Evolutionary conservation across 2,329 filamentous ascomycete genomes (phyloP).

Genomic region (Cordyceps militaris): DNA sequence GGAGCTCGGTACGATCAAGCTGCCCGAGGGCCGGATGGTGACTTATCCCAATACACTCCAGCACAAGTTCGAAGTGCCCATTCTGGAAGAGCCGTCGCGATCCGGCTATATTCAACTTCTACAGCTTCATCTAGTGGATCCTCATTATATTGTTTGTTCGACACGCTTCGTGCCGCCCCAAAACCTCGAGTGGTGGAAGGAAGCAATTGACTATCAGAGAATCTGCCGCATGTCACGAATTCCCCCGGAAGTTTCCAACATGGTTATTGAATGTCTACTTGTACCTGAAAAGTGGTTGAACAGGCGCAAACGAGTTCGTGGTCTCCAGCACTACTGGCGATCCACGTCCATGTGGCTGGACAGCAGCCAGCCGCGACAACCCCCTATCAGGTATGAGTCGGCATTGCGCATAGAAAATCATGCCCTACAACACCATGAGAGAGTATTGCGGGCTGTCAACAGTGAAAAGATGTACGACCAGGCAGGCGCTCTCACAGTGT

Average conservation of each 20-base stretch:
- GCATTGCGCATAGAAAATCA: neutral
- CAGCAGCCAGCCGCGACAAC: neutral
- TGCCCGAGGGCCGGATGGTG: neutral
- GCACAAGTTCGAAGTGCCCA: neutral
- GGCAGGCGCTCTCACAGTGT: neutral
- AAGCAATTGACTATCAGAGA: neutral
- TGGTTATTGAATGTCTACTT: neutral
- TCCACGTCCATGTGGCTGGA: neutral
- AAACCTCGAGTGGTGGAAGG: neutral
- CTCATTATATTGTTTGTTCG: neutral
- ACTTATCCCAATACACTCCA: slow-evolving; percentile 1
- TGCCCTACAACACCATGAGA: neutral
- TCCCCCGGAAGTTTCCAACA: neutral
- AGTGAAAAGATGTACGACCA: neutral
- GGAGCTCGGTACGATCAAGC: neutral
- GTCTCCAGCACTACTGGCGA: neutral
- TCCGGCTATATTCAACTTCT: neutral
- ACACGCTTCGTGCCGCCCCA: neutral
- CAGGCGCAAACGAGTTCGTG: neutral
- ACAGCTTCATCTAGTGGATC: slow-evolving; percentile 3
- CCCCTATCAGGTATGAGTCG: neutral
- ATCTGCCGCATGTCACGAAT: neutral
- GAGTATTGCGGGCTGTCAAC: neutral
- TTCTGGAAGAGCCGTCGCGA: neutral
- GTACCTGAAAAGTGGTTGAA: neutral